Percentiles rank a stretch among this genome's conserved stretches.
Evolutionary conservation across 768 basidiomycete species (phyloP).

Genomic region (Rhizopogon vesiculosus): DNA sequence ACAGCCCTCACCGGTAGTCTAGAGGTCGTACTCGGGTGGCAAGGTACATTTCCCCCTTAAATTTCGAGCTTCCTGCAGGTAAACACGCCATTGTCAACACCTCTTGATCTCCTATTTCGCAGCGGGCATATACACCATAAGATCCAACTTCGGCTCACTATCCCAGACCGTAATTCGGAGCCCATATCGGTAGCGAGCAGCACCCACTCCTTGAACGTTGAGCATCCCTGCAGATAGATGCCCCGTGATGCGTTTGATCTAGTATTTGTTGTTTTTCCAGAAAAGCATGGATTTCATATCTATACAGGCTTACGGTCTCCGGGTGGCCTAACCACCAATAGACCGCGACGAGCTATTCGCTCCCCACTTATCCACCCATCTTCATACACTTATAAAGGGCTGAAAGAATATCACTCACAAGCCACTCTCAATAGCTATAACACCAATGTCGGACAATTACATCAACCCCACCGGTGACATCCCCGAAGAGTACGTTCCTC

Average conservation of each 20-base stretch:
- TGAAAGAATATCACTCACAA: not conserved
- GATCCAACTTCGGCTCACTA: too few species aligned
- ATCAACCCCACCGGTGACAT: not conserved
- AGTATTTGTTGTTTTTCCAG: too few species aligned
- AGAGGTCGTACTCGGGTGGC: not conserved
- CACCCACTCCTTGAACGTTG: too few species aligned
- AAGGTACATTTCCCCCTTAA: not conserved
- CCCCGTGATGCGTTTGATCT: too few species aligned
- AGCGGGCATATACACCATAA: not conserved
- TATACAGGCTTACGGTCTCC: not conserved
- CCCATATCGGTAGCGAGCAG: too few species aligned
- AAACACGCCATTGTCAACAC: not conserved
- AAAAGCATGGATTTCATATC: not conserved
- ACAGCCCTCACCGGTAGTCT: not conserved
- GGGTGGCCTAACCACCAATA: not conserved
- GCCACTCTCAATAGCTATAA: not conserved
- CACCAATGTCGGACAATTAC: not conserved
- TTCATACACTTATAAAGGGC: not conserved
- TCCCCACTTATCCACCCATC: not conserved
- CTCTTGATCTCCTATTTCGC: not conserved
- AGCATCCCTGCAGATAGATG: too few species aligned
- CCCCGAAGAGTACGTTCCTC: not conserved
- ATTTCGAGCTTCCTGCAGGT: not conserved
- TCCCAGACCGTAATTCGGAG: too few species aligned
- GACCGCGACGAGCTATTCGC: not conserved